Evolutionary conservation across 495 filamentous ascomycete species (phyloP).

Genomic region (Tuber indicum): DNA sequence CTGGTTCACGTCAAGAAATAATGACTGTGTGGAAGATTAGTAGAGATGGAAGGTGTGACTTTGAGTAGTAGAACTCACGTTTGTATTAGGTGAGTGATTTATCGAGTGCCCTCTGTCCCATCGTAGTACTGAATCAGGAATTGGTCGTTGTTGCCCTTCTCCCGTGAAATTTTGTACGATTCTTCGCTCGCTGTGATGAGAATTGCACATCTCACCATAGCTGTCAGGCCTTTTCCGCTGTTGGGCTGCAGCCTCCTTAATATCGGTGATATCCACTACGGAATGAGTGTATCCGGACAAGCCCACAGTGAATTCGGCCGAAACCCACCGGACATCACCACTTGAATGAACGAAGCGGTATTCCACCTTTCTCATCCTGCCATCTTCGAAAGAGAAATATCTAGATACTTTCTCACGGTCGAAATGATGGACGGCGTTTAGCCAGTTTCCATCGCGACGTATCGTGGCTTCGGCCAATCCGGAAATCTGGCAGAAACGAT

Average conservation of each 20-base stretch:
- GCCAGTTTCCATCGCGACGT: constrained; percentile 35
- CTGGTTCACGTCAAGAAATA: neutral
- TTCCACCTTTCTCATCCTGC: constrained; percentile 35
- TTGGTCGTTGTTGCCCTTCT: neutral
- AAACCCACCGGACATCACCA: constrained; percentile 38
- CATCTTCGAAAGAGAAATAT: constrained; percentile 37
- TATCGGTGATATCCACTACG: constrained; percentile 29
- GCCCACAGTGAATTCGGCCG: constrained; percentile 36
- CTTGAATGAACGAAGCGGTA: constrained; percentile 38
- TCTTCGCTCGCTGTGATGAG: constrained; percentile 7
- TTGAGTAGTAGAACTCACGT: neutral
- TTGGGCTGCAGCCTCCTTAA: constrained; percentile 10
- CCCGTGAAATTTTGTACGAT: neutral
- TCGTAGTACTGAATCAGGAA: constrained; percentile 1
- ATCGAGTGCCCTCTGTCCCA: constrained; percentile 7
- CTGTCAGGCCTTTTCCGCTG: constrained; percentile 12
- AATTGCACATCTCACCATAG: constrained; percentile 11
- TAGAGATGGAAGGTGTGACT: neutral
- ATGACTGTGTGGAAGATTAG: neutral
- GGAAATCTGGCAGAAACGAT: constrained; percentile 37
- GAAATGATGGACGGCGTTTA: constrained; percentile 37
- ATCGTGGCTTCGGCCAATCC: constrained; percentile 26
- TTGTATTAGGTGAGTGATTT: neutral
- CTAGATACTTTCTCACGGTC: constrained; percentile 38
- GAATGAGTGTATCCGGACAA: constrained; percentile 40